Percentiles rank a stretch among this genome's conserved stretches.
Evolutionary conservation across 768 basidiomycete species (phyloP).

Genomic region (Xerocomellus dryophilus): DNA sequence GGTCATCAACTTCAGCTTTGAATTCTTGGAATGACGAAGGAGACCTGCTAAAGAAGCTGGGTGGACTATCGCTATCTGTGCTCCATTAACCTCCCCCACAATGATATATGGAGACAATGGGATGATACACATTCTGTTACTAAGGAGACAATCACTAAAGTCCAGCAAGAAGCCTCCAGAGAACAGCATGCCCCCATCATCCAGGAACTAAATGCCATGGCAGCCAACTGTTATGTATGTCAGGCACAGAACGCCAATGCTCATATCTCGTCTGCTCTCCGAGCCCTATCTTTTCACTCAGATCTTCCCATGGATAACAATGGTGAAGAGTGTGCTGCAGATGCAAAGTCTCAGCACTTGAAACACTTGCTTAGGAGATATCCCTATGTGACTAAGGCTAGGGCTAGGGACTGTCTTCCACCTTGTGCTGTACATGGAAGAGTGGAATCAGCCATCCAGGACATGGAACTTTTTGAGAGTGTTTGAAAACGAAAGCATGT

Average conservation of each 20-base stretch:
- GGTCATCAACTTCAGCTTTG: background rate
- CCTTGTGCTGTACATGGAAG: background rate
- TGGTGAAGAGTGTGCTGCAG: too few species aligned
- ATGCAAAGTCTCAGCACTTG: background rate
- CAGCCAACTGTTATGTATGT: background rate
- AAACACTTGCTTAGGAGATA: background rate
- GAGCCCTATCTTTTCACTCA: too few species aligned
- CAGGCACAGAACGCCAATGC: background rate
- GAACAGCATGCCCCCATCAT: conserved; percentile 2
- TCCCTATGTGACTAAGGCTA: background rate
- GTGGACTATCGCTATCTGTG: conserved; percentile 1
- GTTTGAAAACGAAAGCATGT: background rate
- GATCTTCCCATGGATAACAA: too few species aligned
- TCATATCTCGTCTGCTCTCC: too few species aligned
- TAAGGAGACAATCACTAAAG: background rate
- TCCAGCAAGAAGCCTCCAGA: background rate
- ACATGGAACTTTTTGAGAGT: too few species aligned
- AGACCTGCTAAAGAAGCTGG: background rate
- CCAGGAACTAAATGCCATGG: background rate
- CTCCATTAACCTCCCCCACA: background rate
- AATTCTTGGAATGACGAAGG: background rate
- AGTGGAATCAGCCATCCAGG: background rate
- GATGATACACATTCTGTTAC: background rate
- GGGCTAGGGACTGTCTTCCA: background rate
- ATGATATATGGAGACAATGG: background rate